phyloP scores from a whole-genome alignment of 495 filamentous ascomycete species.

The Umbilicaria muhlenbergii region DNA sequence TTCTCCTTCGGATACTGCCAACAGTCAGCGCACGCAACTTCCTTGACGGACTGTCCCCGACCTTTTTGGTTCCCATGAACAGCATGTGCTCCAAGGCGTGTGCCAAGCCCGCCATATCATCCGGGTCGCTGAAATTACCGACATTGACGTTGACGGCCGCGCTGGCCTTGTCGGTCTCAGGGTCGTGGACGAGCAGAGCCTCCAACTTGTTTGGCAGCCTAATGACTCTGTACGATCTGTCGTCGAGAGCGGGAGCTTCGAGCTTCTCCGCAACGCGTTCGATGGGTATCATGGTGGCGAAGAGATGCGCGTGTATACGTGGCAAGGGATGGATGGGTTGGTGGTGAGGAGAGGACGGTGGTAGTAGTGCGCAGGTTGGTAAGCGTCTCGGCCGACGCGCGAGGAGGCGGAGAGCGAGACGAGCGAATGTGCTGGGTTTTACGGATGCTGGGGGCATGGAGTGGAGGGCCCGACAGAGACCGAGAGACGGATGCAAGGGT shows the following conservation, averaged over 20 bases:
- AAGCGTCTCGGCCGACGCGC: too few relatives aligned
- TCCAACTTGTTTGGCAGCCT: constrained; percentile 80
- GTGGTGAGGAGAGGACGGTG: not conserved
- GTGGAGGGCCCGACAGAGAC: too few relatives aligned
- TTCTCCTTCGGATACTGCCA: constrained; percentile 82
- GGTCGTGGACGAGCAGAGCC: constrained; percentile 84
- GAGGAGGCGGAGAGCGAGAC: too few relatives aligned
- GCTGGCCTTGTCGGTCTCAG: constrained; percentile 91
- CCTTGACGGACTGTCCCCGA: constrained; percentile 13
- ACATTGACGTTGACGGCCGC: constrained; percentile 93
- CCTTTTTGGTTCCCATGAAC: constrained; percentile 98
- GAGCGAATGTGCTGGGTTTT: too few relatives aligned
- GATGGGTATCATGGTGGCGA: constrained; percentile 32
- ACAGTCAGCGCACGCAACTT: constrained; percentile 4
- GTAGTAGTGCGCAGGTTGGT: too few relatives aligned
- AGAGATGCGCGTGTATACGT: constrained; percentile 3
- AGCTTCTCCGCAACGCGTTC: constrained; percentile 63
- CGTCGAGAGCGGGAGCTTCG: constrained; percentile 77
- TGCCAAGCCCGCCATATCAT: constrained; percentile 85
- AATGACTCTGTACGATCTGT: constrained; percentile 79
- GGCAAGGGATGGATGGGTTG: not conserved
- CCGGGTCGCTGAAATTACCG: constrained; percentile 82
- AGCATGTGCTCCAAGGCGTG: constrained; percentile 86
- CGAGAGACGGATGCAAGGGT: too few relatives aligned
- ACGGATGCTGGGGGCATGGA: too few relatives aligned